Percentiles rank a stretch among this genome's conserved stretches.
Conservation (phyloP, 2,329 filamentous ascomycete genomes). For the Cladophialophora psammophila region DNA sequence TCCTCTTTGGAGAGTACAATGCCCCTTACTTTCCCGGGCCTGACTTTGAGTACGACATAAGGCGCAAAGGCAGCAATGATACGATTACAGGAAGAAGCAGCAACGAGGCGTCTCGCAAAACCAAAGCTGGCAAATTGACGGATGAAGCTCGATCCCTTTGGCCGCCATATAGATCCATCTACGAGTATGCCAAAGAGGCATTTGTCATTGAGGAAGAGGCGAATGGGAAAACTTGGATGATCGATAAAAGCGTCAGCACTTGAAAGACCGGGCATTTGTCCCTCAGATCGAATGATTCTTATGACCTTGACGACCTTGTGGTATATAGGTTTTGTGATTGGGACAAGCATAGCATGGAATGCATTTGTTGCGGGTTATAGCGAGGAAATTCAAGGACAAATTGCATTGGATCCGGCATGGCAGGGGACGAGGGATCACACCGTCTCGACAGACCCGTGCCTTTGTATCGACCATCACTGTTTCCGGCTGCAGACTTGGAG, state of each 20-base stretch:
- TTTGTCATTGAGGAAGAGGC: conserved; percentile 94
- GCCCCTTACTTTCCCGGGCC: conserved; percentile 71
- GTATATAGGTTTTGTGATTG: not conserved
- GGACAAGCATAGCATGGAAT: conserved; percentile 22
- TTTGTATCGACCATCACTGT: not conserved
- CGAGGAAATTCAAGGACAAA: not conserved
- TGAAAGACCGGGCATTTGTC: conserved; percentile 16
- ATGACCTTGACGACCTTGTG: not conserved
- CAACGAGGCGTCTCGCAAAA: conserved; percentile 14
- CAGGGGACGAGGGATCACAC: not conserved
- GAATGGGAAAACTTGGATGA: conserved; percentile 95
- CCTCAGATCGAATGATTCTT: not conserved
- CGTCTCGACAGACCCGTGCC: not conserved
- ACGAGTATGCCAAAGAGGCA: conserved; percentile 93
- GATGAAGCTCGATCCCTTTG: conserved; percentile 80
- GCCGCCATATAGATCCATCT: conserved; percentile 88
- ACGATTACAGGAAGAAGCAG: conserved; percentile 29
- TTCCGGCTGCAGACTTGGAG: not conserved
- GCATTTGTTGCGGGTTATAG: conserved; percentile 4
- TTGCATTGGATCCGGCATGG: not conserved
- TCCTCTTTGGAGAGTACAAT: conserved; percentile 64
- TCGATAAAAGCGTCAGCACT: conserved; percentile 50
- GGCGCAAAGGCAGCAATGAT: conserved; percentile 38
- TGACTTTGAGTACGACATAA: conserved; percentile 55
- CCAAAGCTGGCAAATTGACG: conserved; percentile 63